Base-by-base conservation (phyloP, 2,329 filamentous ascomycete species). In the Penicillium sclerotigenum region DNA sequence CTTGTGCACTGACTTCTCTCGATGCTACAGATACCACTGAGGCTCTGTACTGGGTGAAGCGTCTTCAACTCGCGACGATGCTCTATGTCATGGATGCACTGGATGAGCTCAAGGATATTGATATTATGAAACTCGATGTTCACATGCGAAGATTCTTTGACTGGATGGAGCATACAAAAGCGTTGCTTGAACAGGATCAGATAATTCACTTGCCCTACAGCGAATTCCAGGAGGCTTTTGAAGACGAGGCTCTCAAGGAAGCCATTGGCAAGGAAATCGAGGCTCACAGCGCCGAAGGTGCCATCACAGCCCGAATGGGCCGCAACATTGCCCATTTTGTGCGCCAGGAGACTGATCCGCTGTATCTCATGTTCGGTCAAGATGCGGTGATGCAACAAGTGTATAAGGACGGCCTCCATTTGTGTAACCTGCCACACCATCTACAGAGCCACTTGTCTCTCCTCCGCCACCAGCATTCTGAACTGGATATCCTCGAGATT, bases 331-430 rank as follows among this genome's bases (percentile, higher is more conserved):
- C 58, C 2, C 48, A 50, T 1, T 59, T 73, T 5, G 47, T 73
- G 37, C 59, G 59, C 14, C 59, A 67, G 22, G 60, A 73, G 49
- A 50, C 62, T 22, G 68, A 73, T 54, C 69, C 71, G 7, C 59
- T 74, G 8, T 46, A 71, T 52, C 52, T 74, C 34, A 71, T 73
- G 68, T 73, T 72, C 24, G 65, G 68, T 5, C 58, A 69, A 38
- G 68, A 70, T 26, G 57, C 65, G n/a, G 37, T 72, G 9, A 65
- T 73, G 60, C 63, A 71, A 34, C 52, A 56, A 0, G 62, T 68
- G 16, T 72, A 72, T 47, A 64, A 67, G 18, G 61, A 69, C 10
- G 60, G 63, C 4, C 60, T 69, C 9, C 56, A 59, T n/a, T 42
- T 68, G 5, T 63, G 59, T 22, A 61, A 67, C 37, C 51, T 68